Evolutionary conservation across 805 yeast species (phyloP).

Genomic region (Lipomyces mesembrius): DNA sequence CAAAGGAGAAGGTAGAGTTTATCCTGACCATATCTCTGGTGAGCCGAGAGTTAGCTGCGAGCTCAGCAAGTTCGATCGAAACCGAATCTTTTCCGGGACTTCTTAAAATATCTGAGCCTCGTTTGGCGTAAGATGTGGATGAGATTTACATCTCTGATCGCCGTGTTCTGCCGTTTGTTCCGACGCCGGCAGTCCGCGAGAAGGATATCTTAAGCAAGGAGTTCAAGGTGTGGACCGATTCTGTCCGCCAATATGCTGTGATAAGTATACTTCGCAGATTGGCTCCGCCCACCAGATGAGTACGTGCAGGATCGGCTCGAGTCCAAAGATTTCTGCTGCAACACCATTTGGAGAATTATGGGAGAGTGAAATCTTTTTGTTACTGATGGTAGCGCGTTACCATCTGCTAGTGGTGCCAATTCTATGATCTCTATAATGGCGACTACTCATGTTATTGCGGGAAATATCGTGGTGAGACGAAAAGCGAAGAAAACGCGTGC

Average conservation of each 20-base stretch:
- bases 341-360: conserved; percentile 53
- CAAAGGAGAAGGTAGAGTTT: conserved; percentile 50
- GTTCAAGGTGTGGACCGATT: conserved; percentile 45
- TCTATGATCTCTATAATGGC: conserved; percentile 60
- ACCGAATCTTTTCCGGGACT: conserved; percentile 14
- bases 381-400: conserved; percentile 57
- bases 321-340: conserved; percentile 53
- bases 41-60: conserved; percentile 49
- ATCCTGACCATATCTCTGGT: conserved; percentile 45
- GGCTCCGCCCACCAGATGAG: conserved; percentile 64
- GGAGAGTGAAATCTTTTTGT: conserved; percentile 57
- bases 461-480: conserved; percentile 46
- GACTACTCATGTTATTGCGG: conserved; percentile 52
- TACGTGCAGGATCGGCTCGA: conserved; percentile 56
- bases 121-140: conserved; percentile 18
- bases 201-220: conserved; percentile 53
- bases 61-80: conserved; percentile 51
- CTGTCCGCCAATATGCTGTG: conserved; percentile 38
- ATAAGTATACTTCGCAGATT: conserved; percentile 44
- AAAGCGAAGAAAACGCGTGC: background rate
- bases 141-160: conserved; percentile 14
- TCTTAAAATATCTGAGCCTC: conserved; percentile 16
- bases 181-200: conserved; percentile 44
- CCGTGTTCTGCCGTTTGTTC: conserved; percentile 17
- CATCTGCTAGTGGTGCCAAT: conserved; percentile 59